These are phyloP conservation scores for Diaporthe helianthi DNA, from an alignment of 2,329 filamentous ascomycete species.

Conservation along the genomic window DNA sequence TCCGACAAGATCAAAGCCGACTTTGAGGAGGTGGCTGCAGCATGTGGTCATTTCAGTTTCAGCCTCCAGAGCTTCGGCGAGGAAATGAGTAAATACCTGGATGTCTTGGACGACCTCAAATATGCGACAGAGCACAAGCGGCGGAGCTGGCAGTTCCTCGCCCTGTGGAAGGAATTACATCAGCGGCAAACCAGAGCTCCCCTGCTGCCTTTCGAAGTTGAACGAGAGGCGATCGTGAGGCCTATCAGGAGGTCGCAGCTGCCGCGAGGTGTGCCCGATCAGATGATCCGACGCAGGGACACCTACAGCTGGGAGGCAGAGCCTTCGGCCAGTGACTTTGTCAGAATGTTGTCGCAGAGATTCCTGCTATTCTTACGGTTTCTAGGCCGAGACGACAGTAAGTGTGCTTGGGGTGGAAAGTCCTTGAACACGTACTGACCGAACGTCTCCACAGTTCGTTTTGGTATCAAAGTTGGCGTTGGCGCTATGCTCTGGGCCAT, in stretches of 20 bases:
- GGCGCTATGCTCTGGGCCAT: conserved; percentile 89
- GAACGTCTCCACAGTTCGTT: conserved; percentile 56
- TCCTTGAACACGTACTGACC: conserved; percentile 37
- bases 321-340: conserved; percentile 52
- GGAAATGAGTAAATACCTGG: conserved; percentile 83
- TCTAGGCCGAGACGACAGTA: conserved; percentile 61
- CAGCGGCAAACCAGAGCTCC: conserved; percentile 33
- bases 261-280: conserved; percentile 62
- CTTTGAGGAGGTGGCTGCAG: conserved; percentile 96
- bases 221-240: conserved; percentile 52
- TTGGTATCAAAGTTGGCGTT: conserved; percentile 91
- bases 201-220: conserved; percentile 47
- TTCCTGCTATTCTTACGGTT: conserved; percentile 55
- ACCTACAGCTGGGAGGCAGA: conserved; percentile 64
- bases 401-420: conserved; percentile 36
- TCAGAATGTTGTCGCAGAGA: conserved; percentile 54
- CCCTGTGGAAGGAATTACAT: conserved; percentile 67
- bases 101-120: conserved; percentile 86
- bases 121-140: conserved; percentile 67
- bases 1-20: conserved; percentile 85
- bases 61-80: conserved; percentile 90
- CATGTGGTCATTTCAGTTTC: conserved; percentile 95
- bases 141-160: conserved; percentile 84
- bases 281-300: conserved; percentile 59
- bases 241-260: conserved; percentile 61